These are phyloP conservation scores for Phytophthora agathidicida DNA, from an alignment of 352 stramenopile genomes.

Conservation along the genomic window DNA sequence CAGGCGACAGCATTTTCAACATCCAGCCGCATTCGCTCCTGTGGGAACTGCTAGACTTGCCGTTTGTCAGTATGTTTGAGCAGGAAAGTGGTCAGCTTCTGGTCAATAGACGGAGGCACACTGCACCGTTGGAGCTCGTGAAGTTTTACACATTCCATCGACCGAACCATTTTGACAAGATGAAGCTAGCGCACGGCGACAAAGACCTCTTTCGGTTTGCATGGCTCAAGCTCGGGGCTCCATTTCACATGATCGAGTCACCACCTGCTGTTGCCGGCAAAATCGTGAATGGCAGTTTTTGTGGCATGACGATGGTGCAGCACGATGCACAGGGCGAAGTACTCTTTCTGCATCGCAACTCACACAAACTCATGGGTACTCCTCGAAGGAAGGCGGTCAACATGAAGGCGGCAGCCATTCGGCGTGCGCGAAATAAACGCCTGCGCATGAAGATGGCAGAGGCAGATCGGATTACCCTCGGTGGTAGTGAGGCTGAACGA, in stretches of 20 bases:
- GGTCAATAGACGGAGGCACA: constrained; percentile 41
- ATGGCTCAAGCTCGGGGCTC: constrained; percentile 48
- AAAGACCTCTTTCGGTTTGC: constrained; percentile 68
- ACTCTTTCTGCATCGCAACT: constrained; percentile 60
- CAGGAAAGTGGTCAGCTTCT: constrained; percentile 68
- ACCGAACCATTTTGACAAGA: constrained; percentile 39
- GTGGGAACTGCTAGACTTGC: constrained; percentile 56
- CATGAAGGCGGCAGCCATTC: constrained; percentile 30
- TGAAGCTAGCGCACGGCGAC: constrained; percentile 52
- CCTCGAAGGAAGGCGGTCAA: constrained; percentile 23
- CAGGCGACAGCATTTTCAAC: constrained; percentile 62
- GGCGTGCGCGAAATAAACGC: constrained; percentile 27
- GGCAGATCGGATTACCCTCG: constrained; percentile 18
- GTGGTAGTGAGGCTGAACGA: neutral
- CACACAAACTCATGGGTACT: constrained; percentile 44
- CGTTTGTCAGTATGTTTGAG: constrained; percentile 65
- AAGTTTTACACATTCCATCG: constrained; percentile 49
- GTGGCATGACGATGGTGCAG: constrained; percentile 59
- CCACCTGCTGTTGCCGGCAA: constrained; percentile 44
- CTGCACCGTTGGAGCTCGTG: constrained; percentile 36
- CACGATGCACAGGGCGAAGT: constrained; percentile 37
- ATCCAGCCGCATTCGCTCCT: constrained; percentile 54
- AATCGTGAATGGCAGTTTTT: constrained; percentile 44
- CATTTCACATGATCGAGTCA: constrained; percentile 54
- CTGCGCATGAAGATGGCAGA: constrained; percentile 32